Base-by-base conservation (phyloP, 768 basidiomycete genomes). In the Phlegmacium glaucopus region DNA sequence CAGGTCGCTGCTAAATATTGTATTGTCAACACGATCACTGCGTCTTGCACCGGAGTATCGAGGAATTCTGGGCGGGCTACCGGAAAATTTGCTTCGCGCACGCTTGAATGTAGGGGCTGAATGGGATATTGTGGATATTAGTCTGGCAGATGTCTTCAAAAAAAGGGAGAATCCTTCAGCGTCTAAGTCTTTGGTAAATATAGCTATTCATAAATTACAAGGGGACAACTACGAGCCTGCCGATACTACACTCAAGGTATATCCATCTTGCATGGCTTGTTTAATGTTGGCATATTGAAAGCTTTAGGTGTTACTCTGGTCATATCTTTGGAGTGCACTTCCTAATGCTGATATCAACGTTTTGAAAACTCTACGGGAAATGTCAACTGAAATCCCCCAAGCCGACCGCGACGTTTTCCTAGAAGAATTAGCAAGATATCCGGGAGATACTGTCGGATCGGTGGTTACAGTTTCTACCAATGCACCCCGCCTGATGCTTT, bases 61-160 rank as follows among this genome's bases (percentile, higher is more conserved):
- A 59, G 58, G 58, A 12, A 58, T 66, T 49, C 54, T 72, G 30
- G 61, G 55, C 16, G 52, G 57, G 42, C 50, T 75, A 32, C 64
- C 64, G 6, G 69, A 68, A 50, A 69, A 63, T 35, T 59, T 78
- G 10, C 47, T 82, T 15, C 67, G 71, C 17, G 62, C 71, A 38
- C 72, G 76, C 43, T 58, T 87, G 34, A 64, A 71, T 43, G 67
- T 71, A 32, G 73, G 72, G 15, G 54, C 61, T 4, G 66, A 63
- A 1, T 76, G 75, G 71, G 62, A 64, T 9, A 45, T 44, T 10
- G 47, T 70, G 37, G 73, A 78, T 49, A 13, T 48, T 6, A 55
- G 57, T 25, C 52, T 71, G 12, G 30, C 53, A 5, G 51, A 62
- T 17, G 46, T 55, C 15, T 60, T 70, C 25, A 42, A 57, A 28